Base-by-base conservation (phyloP, 2,329 filamentous ascomycete species). In the Incumbomyces delicatus region DNA sequence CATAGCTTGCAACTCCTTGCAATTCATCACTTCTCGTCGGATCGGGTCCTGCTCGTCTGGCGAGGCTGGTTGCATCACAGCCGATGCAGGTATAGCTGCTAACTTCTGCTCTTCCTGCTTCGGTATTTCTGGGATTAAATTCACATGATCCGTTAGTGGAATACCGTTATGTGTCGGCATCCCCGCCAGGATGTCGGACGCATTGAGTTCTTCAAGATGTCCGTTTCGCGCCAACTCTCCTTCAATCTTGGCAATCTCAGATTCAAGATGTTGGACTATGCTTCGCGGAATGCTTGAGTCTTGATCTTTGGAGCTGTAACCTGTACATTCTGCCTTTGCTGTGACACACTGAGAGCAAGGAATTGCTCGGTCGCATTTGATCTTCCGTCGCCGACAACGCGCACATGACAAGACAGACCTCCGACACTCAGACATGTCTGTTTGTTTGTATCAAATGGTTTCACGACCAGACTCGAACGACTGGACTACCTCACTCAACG, bases 221-320 rank as follows among this genome's bases (percentile, higher is more conserved):
- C 51, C 60, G 50, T 58, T 57, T 22, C 57, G 45, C 2, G 58
- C 51, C 37, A 62, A 53, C 35, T 60, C 59, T 13, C 54, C 57
- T 50, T 63, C 61, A 13, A 63, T 52, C 11, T 58, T 57, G 14
- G 61, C 61, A 49, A 63, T 62, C 51, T 63, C 61, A 12, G 59
- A 52, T 47, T 63, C 61, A 2, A 63, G 54, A 51, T 60, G 57
- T 49, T 62, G 60, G 16, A 63, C 60, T 11, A 63, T 61, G 49
- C 60, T 63, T 39, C 61, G 57, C 3, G 61, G 61, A 7, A 63
- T 54, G 27, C 48, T 54, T 32, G 55, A 50, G 36, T 58, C 56
- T 40, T 57, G 50, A 14, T 58, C 53, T 38, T 57, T 53, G 14
- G 57, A 58, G 39, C 55, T 59, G 41, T 58, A 61, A 20, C 61